Evolutionary conservation across 139 green algal species (phyloP).

Genomic region (Auxenochlorella protothecoides): DNA sequence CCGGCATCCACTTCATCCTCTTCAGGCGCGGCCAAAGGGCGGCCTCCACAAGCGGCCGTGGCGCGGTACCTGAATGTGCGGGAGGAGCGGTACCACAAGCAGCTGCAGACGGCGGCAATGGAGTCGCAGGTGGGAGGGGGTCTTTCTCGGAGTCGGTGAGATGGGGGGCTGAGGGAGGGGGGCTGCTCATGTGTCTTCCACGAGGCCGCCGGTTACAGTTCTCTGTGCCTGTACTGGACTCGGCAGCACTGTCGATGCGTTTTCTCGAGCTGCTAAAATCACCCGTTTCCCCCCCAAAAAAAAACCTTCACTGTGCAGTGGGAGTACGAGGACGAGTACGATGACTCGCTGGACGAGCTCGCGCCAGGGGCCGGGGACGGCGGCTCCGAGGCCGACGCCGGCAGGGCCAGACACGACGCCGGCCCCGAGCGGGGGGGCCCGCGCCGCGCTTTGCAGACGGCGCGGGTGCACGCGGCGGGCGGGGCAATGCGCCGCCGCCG

Average conservation of each 20-base stretch:
- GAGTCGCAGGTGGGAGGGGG: constrained; percentile 9
- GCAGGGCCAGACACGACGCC: neutral
- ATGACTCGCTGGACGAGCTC: constrained; percentile 74
- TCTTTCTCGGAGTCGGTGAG: neutral
- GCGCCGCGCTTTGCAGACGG: neutral
- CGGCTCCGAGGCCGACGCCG: constrained; percentile 42
- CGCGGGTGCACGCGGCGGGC: constrained; percentile 2
- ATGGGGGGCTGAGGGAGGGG: no score
- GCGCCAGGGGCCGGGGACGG: constrained; percentile 30
- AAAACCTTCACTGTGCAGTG: constrained; percentile 31
- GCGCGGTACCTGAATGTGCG: constrained; percentile 18
- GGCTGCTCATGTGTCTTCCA: no score
- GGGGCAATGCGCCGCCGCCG: constrained; percentile 2
- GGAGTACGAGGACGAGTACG: constrained; percentile 79
- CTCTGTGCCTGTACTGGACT: no score
- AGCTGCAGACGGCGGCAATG: constrained; percentile 7
- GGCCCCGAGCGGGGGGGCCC: neutral
- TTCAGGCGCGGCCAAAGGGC: no score
- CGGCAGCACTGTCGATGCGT: no score
- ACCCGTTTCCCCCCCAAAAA: no score
- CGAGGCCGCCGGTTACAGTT: no score
- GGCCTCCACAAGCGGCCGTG: neutral
- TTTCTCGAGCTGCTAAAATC: no score
- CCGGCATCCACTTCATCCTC: no score
- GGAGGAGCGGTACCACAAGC: constrained; percentile 16